phyloP scores from a whole-genome alignment of 208 protist species.

The Trypanosoma melophagium region DNA sequence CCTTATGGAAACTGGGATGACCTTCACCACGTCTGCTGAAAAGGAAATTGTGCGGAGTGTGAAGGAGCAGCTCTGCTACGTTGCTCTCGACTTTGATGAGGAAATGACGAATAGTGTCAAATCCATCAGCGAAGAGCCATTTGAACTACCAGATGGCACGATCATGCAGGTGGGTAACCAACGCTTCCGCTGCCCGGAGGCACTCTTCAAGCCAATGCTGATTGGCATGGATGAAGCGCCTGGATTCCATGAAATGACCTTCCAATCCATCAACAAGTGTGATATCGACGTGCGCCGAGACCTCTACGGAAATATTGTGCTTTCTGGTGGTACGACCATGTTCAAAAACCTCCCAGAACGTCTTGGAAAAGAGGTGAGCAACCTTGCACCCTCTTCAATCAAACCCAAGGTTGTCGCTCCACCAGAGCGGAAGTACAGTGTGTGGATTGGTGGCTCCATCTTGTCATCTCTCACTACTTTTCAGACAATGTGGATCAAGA shows the following conservation, averaged over 20 bases:
- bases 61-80: constrained; percentile 94
- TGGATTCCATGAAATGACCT: constrained; percentile 96
- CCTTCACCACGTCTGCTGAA: constrained; percentile 96
- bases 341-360: constrained; percentile 97
- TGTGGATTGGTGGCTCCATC: constrained; percentile 99
- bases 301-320: constrained; percentile 95
- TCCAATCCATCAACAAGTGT: constrained; percentile 97
- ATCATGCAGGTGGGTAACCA: constrained; percentile 87
- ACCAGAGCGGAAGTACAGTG: constrained; percentile 95
- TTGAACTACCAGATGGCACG: constrained; percentile 94
- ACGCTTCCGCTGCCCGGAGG: constrained; percentile 94
- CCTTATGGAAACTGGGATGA: constrained; percentile 94
- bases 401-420: constrained; percentile 97
- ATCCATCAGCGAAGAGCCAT: constrained; percentile 85
- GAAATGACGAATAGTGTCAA: constrained; percentile 93
- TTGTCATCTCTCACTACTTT: constrained; percentile 97
- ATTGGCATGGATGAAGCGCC: constrained; percentile 92
- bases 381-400: constrained; percentile 94
- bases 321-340: constrained; percentile 96
- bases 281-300: constrained; percentile 94
- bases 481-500: constrained; percentile 98
- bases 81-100: constrained; percentile 95
- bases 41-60: constrained; percentile 96
- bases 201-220: constrained; percentile 95
- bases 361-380: constrained; percentile 94